Evolutionary conservation across 2,329 filamentous ascomycete genomes (phyloP), one percentile per base, ranked within the genome.

Genomic region (Aspergillus persii): DNA sequence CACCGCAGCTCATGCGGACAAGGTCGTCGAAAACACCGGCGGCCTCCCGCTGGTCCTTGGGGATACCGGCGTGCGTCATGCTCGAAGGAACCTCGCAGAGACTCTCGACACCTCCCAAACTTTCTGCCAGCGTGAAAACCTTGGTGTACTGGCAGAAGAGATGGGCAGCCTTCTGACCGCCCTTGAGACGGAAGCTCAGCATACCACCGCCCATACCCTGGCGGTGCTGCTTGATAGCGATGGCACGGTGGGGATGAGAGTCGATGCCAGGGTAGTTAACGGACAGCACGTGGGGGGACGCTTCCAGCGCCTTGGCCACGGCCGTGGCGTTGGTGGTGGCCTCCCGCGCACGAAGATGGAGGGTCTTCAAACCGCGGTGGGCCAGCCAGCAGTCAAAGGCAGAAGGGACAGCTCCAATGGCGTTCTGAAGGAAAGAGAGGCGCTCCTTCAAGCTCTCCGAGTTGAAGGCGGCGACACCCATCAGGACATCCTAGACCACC

Each of bases 381-480:
- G 95, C 95, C 64, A 99, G 90, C 95, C 95, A 99, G 80, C 89
- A 92, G 83, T 99, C 95, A 73, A 99, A 99, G 46, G 95, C 85
- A 0, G 91, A 96, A 54, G 95, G 95, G 3, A 99, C 90, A 62
- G 94, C 94, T 63, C 95, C 95, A 67, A 97, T 96, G 67, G 95
- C 95, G 79, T 99, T 99, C 76, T 99, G 95, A 44, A 99, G 84
- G 83, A 98, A 99, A 54, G 86, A 82, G 26, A 99, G 85, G 47
- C 91, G 87, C 63, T 88, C 81, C 73, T 88, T 87, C 67, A 99
- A 83, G 18, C 86, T 84, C 58, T 92, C 87, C 31, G 89, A 90
- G 84, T 97, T 98, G 85, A 96, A 96, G 53, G 95, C 95, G 50
- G 92, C 94, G 31, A 95, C 90, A 66, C 95, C 95, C 95, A 99